Evolutionary conservation across 1,284 basidiomycete genomes (phyloP), one percentile per base, ranked within the genome.

Genomic region (Cystobasidium pallidum): DNA sequence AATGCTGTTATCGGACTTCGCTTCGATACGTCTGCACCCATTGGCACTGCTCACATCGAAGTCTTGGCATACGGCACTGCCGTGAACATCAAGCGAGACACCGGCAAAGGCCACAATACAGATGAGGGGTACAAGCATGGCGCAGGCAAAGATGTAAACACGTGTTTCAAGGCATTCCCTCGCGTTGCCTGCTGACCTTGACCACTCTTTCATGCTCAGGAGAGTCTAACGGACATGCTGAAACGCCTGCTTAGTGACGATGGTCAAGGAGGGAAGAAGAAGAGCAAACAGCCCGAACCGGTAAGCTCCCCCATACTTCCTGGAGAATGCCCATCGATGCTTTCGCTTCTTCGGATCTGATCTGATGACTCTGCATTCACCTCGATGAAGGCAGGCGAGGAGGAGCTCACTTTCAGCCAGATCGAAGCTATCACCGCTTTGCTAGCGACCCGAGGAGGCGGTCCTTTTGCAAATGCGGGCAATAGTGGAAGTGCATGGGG

Each of bases 21-120:
- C 3, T 71, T 71, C 30, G 68, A 71, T 47, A 55, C 68, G 1
- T 61, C 55, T 21, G 68, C 68, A 13, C 68, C 68, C 17, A 26
- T 71, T 4, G 68, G 68, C 28, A 39, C 41, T 13, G 19, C 21
- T 13, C 59, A 64, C 30, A 58, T 70, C 19, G 68, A 71, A 36
- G 19, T 58, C 8, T 26, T 63, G 15, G 68, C 61, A 2, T 71
- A 71, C 21, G 68, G 59, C 24, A 71, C 68, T 17, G 68, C 68
- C 28, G 68, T 71, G 26, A 57, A 52, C 49, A 71, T 71, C 26
- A 64, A 64, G 39, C 45, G 59, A 39, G 68, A 57, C n/a, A 61
- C 32, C 10, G 67, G 57, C 6, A 62, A 61, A 41, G 32, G 57
- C 32, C 30, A 47, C 2, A n/a, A 21, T 15, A 32, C 24, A 21